Percentiles rank a stretch among this genome's conserved stretches.
Conservation (phyloP, 805 yeast genomes). For the Candida schatavii region DNA sequence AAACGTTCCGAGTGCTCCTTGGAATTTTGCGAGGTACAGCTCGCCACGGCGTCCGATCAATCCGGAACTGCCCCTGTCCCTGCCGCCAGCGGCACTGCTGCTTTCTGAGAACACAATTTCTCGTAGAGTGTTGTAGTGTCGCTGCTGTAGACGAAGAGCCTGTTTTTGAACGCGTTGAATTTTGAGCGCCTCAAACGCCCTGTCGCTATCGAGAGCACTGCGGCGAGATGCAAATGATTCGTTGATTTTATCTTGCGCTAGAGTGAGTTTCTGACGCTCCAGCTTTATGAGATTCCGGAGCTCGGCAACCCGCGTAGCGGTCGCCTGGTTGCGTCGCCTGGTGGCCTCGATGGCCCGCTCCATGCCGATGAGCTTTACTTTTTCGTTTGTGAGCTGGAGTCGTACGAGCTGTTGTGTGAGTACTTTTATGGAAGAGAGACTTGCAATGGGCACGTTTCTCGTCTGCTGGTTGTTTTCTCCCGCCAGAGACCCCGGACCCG, state of each 20-base stretch:
- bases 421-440: neutral
- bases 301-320: neutral
- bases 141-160: conserved; percentile 19
- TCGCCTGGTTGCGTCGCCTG: neutral
- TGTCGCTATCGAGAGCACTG: conserved; percentile 4
- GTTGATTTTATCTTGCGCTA: neutral
- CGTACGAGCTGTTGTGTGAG: conserved; percentile 3
- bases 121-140: conserved; percentile 23
- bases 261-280: neutral
- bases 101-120: conserved; percentile 19
- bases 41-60: conserved; percentile 5
- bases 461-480: neutral
- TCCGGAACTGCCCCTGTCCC: neutral
- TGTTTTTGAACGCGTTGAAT: conserved; percentile 23
- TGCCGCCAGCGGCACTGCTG: no score
- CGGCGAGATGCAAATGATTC: neutral
- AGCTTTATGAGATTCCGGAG: neutral
- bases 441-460: neutral
- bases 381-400: conserved; percentile 3
- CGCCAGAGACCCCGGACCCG: no score
- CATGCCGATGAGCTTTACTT: conserved; percentile 1
- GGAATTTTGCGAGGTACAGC: conserved; percentile 4
- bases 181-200: conserved; percentile 10
- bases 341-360: neutral
- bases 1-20: no score